A percentile compares a stretch with the other conserved stretches of the same genome.
These are phyloP conservation scores for Calocybe indica DNA, from an alignment of 768 basidiomycete genomes.

Conservation along the genomic window DNA sequence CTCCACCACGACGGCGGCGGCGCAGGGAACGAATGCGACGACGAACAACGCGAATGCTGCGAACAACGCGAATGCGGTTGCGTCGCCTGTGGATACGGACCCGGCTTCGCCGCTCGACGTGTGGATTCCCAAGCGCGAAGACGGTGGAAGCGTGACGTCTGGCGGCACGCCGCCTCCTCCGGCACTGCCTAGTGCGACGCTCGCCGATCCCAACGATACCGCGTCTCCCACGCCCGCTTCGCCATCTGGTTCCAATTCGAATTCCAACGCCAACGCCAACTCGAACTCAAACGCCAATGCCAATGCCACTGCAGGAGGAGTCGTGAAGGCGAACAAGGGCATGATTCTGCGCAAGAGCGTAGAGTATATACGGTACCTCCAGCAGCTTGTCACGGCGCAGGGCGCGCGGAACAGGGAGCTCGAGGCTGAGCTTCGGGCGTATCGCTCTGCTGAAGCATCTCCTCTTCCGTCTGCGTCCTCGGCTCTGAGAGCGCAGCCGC, in stretches of 20 bases:
- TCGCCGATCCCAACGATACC: background rate
- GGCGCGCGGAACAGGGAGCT: slow-evolving; percentile 74
- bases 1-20: slow-evolving; percentile 5
- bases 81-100: slow-evolving; percentile 3
- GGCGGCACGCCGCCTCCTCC: too few species aligned
- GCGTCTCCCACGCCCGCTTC: background rate
- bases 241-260: background rate
- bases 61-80: background rate
- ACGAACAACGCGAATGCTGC: background rate
- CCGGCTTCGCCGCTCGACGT: slow-evolving; percentile 10
- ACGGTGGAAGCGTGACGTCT: too few species aligned
- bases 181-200: background rate
- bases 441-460: slow-evolving; percentile 24
- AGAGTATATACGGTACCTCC: slow-evolving; percentile 77
- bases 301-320: slow-evolving; percentile 26
- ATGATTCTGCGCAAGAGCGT: slow-evolving; percentile 87
- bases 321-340: slow-evolving; percentile 90
- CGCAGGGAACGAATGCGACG: slow-evolving; percentile 3
- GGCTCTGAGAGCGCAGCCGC: too few species aligned
- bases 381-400: slow-evolving; percentile 79
- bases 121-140: slow-evolving; percentile 4
- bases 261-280: slow-evolving; percentile 1
- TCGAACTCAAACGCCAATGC: slow-evolving; percentile 3
- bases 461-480: slow-evolving; percentile 1
- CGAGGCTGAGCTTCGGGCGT: slow-evolving; percentile 59